Conservation (phyloP, 1,284 basidiomycete genomes). For the Ganoderma multipileum region DNA sequence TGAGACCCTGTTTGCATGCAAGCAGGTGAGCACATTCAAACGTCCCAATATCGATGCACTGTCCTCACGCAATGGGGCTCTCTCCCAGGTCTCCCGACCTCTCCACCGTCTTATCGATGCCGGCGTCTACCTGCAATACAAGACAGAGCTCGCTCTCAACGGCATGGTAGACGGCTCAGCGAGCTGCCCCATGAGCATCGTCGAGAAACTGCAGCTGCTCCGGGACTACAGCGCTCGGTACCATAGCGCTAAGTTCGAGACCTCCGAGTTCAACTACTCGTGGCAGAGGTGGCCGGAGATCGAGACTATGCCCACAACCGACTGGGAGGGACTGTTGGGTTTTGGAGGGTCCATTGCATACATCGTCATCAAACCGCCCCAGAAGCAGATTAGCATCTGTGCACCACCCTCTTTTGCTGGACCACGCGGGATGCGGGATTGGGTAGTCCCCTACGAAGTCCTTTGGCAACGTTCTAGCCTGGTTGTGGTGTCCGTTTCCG, state of each 20-base stretch:
- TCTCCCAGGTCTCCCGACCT: conserved; percentile 52
- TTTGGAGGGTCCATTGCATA: conserved; percentile 8
- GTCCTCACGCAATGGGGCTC: neutral
- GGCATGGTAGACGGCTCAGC: conserved; percentile 51
- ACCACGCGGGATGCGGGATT: neutral
- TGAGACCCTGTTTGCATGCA: neutral
- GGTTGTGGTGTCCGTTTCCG: neutral
- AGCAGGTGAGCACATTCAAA: neutral
- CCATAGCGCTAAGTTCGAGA: neutral
- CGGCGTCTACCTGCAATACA: conserved; percentile 53
- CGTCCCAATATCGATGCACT: neutral
- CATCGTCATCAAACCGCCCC: conserved; percentile 5
- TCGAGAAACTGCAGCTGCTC: conserved; percentile 50
- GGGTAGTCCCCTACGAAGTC: neutral
- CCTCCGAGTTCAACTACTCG: neutral
- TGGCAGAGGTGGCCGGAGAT: neutral
- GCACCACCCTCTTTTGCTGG: neutral
- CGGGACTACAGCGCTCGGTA: neutral
- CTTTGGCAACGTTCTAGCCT: neutral
- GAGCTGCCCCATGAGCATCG: conserved; percentile 25
- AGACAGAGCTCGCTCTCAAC: conserved; percentile 54
- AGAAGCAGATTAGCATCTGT: conserved; percentile 5
- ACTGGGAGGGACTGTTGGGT: neutral
- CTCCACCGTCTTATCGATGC: conserved; percentile 47
- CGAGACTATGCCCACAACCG: neutral